Evolutionary conservation across 2,329 filamentous ascomycete species (phyloP), one percentile per base, ranked within the genome.

Genomic region (Aciculosporium take): DNA sequence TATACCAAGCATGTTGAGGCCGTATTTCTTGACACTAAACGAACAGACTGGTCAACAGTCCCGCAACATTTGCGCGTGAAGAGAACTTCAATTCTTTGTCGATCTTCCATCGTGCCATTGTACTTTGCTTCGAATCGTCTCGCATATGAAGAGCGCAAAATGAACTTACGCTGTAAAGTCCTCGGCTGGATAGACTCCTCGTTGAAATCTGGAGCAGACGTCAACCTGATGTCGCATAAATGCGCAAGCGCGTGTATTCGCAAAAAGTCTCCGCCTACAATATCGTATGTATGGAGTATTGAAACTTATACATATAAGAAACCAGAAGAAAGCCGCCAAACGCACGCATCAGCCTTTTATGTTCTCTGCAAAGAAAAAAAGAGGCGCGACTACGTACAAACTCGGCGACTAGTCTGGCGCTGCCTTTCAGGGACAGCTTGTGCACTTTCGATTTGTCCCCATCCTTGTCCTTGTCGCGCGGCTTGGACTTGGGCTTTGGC

Each of bases 201-300:
- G 76, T 63, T 96, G 89, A 64, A 94, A 95, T 40, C 84, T 89
- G 51, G 12, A 10, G 7, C 4, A 21, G 5, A 23, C n/a, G 32
- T 42, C 31, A 33, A 23, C 23, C 17, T 10, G 17, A 13, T 21
- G 39, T 25, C 5, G 9, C 9, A 46, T 12, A 37, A 1, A 20
- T 7, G 24, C 27, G 24, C 7, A 9, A 0, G 5, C 20, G 20
- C 21, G 21, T 17, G 21, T 17, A 9, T 25, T 8, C 23, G 7
- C 20, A 17, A 24, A 15, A 5, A 2, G 6, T 23, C 9, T 7
- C 30, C 2, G 5, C 76, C 54, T 72, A 91, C 78, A 98, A 71
- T 45, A 98, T 96, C 0, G 88, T 93, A 57, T 98, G 91, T 58
- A 96, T 95, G 1, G 86, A 95, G 63, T 94, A 98, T 70, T 98